Evolutionary conservation across 2,329 filamentous ascomycete species (phyloP).

Genomic region (Fusarium decemcellulare): DNA sequence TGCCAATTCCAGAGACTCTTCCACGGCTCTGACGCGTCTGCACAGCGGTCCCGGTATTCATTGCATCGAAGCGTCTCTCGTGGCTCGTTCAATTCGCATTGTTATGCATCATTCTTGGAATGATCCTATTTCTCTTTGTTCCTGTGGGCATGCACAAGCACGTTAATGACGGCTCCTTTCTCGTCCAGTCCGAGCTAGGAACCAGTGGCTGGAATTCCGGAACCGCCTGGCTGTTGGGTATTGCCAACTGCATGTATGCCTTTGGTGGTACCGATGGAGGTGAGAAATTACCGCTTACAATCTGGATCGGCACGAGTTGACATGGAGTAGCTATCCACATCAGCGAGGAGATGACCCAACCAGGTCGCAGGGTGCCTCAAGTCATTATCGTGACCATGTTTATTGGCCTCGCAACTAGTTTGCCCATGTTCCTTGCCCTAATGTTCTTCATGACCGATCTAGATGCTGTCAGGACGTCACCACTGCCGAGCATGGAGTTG

Average conservation of each 20-base stretch:
- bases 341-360: slow-evolving; percentile 30
- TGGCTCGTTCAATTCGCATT: slow-evolving; percentile 8
- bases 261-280: slow-evolving; percentile 29
- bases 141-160: slow-evolving; percentile 12
- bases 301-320: accelerated
- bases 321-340: slow-evolving; percentile 18
- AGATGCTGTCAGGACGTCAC: slow-evolving; percentile 13
- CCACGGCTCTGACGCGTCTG: neutral
- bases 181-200: slow-evolving; percentile 11
- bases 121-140: slow-evolving; percentile 14
- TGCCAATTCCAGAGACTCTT: neutral
- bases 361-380: slow-evolving; percentile 21
- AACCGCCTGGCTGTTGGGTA: slow-evolving; percentile 17
- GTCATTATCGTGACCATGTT: slow-evolving; percentile 27
- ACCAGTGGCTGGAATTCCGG: slow-evolving; percentile 23
- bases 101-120: slow-evolving; percentile 13
- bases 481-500: slow-evolving; percentile 27
- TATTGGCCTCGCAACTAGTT: slow-evolving; percentile 2
- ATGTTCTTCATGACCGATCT: slow-evolving; percentile 30
- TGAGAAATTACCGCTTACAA: neutral
- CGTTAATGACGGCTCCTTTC: slow-evolving; percentile 6
- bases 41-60: slow-evolving; percentile 14
- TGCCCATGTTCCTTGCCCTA: slow-evolving; percentile 21
- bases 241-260: slow-evolving; percentile 29
- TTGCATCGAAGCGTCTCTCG: slow-evolving; percentile 13